Evolutionary conservation across 768 basidiomycete genomes (phyloP).

Genomic region (Tulasnella sp.): DNA sequence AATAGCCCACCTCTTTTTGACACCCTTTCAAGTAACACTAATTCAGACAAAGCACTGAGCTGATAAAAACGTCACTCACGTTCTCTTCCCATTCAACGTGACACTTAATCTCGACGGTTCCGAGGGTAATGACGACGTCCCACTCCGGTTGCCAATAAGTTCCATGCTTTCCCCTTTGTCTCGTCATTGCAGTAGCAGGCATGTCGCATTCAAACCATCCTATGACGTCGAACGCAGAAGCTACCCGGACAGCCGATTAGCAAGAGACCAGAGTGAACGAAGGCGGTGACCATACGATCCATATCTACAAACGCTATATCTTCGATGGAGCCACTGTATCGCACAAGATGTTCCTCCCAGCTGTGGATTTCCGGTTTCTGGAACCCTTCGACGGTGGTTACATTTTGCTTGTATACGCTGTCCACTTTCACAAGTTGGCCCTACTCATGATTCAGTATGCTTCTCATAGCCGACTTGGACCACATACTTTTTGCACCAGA

Average conservation of each 20-base stretch:
- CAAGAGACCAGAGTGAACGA: background rate
- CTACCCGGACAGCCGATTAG: background rate
- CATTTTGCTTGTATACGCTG: background rate
- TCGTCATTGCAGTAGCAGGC: conserved; percentile 20
- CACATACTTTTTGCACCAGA: background rate
- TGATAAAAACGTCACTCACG: conserved; percentile 33
- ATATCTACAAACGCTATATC: background rate
- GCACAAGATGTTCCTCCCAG: background rate
- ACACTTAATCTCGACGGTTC: conserved; percentile 51
- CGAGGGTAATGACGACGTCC: conserved; percentile 50
- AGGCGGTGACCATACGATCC: background rate
- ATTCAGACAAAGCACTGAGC: background rate
- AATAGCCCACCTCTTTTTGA: background rate
- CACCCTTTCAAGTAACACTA: background rate
- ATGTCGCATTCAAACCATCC: conserved; percentile 5
- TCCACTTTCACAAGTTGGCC: background rate
- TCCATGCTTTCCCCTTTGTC: conserved; percentile 18
- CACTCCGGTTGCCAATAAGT: conserved; percentile 38
- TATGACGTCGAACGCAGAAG: background rate
- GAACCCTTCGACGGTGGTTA: background rate
- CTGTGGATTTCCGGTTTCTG: background rate
- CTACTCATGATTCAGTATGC: background rate
- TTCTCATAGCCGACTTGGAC: background rate
- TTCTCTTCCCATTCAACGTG: conserved; percentile 51
- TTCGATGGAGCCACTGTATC: background rate